A percentile compares a stretch with the other conserved stretches of the same genome.
phyloP scores from a whole-genome alignment of 257 asterid genomes.

The Cinchona pubescens region DNA sequence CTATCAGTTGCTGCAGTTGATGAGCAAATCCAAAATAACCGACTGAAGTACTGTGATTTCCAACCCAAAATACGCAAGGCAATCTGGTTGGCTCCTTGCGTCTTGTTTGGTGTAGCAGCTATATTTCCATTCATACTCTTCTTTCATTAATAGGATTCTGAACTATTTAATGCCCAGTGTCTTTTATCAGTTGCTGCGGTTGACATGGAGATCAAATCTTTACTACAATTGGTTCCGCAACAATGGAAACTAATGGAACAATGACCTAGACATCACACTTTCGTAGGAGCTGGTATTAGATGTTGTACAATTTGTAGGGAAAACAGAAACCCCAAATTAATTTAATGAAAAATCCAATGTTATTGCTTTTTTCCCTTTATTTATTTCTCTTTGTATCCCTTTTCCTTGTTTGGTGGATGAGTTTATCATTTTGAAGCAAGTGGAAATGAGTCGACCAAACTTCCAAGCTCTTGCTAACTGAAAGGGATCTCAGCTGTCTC shows the following conservation, averaged over 20 bases:
- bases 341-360: neutral
- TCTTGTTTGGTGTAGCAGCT: too few species aligned
- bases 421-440: neutral
- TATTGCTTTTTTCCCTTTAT: neutral
- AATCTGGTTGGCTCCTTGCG: too few species aligned
- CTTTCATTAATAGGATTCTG: neutral
- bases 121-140: too few species aligned
- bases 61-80: too few species aligned
- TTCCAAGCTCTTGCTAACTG: slow-evolving; percentile 1
- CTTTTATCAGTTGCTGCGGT: neutral
- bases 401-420: neutral
- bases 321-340: too few species aligned
- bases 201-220: neutral
- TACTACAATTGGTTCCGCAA: neutral
- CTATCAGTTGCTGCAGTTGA: too few species aligned
- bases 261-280: neutral
- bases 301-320: neutral
- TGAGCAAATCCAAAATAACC: too few species aligned
- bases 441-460: neutral
- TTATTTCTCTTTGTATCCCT: neutral
- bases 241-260: neutral
- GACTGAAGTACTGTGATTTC: too few species aligned
- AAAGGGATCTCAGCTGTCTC: neutral
- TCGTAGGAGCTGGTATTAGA: neutral
- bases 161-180: neutral